phyloP scores from a whole-genome alignment of 192 early-diverging fungal genomes.

The Coemansia reversa region DNA sequence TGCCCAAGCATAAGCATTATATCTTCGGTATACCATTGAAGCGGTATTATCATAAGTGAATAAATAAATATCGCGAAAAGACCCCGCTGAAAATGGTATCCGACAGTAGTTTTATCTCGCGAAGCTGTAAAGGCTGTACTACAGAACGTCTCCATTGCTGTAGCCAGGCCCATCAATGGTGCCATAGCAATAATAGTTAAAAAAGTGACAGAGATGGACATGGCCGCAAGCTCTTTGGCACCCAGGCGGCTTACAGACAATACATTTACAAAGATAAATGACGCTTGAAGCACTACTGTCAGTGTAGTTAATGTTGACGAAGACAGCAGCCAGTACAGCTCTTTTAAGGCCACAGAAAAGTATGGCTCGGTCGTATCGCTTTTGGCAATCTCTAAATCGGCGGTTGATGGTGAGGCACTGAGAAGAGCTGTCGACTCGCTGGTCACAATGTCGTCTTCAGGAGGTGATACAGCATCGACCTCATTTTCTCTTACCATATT shows the following conservation, averaged over 20 bases:
- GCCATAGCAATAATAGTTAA: constrained; percentile 29
- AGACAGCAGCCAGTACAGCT: constrained; percentile 34
- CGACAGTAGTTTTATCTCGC: constrained; percentile 58
- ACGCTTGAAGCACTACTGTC: constrained; percentile 58
- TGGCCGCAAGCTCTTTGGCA: constrained; percentile 60
- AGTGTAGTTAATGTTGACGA: constrained; percentile 35
- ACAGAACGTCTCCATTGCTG: constrained; percentile 68
- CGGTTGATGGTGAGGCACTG: constrained; percentile 29
- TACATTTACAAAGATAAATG: constrained; percentile 63
- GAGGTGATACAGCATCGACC: constrained; percentile 15
- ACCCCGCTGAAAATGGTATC: constrained; percentile 68
- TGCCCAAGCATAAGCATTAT: constrained; percentile 71
- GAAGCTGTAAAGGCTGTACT: constrained; percentile 64
- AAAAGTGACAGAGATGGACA: constrained; percentile 66
- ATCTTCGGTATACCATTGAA: constrained; percentile 66
- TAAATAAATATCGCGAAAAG: constrained; percentile 67
- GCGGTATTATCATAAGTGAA: constrained; percentile 64
- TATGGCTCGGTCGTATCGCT: constrained; percentile 35
- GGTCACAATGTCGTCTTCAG: neutral
- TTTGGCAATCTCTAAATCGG: constrained; percentile 35
- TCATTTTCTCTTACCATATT: neutral
- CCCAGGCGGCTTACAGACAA: constrained; percentile 62
- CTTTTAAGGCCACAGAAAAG: constrained; percentile 18
- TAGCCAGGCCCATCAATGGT: constrained; percentile 62
- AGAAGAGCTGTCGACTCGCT: constrained; percentile 23